Conservation (phyloP, 306 rosid genomes). For the Lathyrus oleraceus region DNA sequence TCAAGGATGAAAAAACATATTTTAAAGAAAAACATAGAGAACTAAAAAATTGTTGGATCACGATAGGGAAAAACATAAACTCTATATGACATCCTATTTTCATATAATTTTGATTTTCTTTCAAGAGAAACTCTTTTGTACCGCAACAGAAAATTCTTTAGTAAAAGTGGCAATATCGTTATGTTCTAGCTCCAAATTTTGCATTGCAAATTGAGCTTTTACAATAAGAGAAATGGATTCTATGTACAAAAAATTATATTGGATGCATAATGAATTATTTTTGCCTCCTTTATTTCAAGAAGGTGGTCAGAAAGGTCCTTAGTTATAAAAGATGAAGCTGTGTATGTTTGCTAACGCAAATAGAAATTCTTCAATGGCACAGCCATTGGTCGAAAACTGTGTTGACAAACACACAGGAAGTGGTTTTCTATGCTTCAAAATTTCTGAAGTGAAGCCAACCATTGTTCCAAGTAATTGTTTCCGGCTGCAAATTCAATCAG, state of each 20-base stretch:
- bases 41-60: too few relatives aligned
- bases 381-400: not conserved
- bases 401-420: slow-evolving; percentile 5
- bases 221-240: slow-evolving; percentile 28
- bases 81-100: too few relatives aligned
- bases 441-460: slow-evolving; percentile 68
- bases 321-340: slow-evolving; percentile 4
- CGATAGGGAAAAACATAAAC: too few relatives aligned
- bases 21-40: too few relatives aligned
- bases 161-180: not conserved
- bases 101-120: too few relatives aligned
- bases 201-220: slow-evolving; percentile 28
- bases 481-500: slow-evolving; percentile 59
- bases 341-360: not conserved
- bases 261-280: slow-evolving; percentile 37
- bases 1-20: too few relatives aligned
- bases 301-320: slow-evolving; percentile 31
- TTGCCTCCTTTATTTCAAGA: slow-evolving; percentile 35
- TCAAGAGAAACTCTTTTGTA: too few relatives aligned
- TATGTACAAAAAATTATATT: slow-evolving; percentile 41
- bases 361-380: not conserved
- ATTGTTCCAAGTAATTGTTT: slow-evolving; percentile 64
- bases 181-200: slow-evolving; percentile 18
- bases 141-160: not conserved
- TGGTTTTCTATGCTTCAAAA: slow-evolving; percentile 42